A percentile compares a stretch with the other conserved stretches of the same genome.
These are phyloP conservation scores for Apiospora phragmitis DNA, from an alignment of 2,329 filamentous ascomycete species.

Conservation along the genomic window DNA sequence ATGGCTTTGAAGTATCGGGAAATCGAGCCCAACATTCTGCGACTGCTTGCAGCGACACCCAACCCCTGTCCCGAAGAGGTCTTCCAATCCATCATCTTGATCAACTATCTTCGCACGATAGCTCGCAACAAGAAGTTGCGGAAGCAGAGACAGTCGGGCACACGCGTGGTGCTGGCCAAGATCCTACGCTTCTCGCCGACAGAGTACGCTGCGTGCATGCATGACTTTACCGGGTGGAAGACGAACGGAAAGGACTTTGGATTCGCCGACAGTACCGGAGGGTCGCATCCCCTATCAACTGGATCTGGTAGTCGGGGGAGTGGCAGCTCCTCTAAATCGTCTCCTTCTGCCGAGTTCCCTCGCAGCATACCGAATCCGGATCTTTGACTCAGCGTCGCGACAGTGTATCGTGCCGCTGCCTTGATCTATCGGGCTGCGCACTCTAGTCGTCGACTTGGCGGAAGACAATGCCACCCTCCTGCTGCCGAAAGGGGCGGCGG, in stretches of 20 bases:
- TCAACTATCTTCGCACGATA: slow-evolving; percentile 17
- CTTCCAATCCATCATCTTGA: slow-evolving; percentile 15
- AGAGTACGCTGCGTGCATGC: slow-evolving; percentile 14
- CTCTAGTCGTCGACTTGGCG: slow-evolving; percentile 12
- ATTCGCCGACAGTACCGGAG: neutral
- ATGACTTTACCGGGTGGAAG: slow-evolving; percentile 15
- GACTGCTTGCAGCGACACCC: slow-evolving; percentile 13
- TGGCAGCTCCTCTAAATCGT: neutral
- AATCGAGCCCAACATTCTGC: slow-evolving; percentile 14
- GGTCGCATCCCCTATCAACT: neutral
- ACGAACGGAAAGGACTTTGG: slow-evolving; percentile 14
- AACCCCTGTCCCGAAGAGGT: slow-evolving; percentile 16
- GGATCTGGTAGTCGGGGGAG: neutral
- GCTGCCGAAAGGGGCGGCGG: neutral
- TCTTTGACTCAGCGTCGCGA: slow-evolving; percentile 12
- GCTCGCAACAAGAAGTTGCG: neutral
- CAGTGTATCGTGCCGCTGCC: slow-evolving; percentile 12
- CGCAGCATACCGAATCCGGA: neutral
- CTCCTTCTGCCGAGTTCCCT: slow-evolving; percentile 7
- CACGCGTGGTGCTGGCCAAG: slow-evolving; percentile 15
- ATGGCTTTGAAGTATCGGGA: slow-evolving; percentile 19
- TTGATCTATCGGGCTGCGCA: slow-evolving; percentile 14
- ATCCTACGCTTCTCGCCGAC: slow-evolving; percentile 13
- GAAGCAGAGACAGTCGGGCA: slow-evolving; percentile 11
- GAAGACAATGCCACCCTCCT: neutral